phyloP scores from a whole-genome alignment of 139 green algal genomes.

The Deuterostichococcus epilithicus region DNA sequence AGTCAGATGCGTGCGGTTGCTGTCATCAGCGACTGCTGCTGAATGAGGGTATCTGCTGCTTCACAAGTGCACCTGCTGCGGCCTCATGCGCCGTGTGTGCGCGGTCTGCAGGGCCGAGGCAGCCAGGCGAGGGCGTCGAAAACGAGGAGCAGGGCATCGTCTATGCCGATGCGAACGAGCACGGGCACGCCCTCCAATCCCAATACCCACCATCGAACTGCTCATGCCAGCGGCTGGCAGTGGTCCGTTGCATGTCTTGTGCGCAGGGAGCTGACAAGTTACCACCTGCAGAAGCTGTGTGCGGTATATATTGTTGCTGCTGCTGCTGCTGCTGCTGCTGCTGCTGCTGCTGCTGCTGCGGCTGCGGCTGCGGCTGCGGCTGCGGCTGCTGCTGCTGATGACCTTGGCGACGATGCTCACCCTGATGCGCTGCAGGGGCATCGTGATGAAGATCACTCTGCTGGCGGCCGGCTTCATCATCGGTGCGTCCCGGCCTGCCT shows the following conservation, averaged over 20 bases:
- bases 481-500: constrained; percentile 11
- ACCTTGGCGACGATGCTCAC: too few relatives aligned
- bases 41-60: not conserved
- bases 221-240: too few relatives aligned
- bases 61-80: not conserved
- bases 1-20: too few relatives aligned
- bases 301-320: too few relatives aligned
- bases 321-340: too few relatives aligned
- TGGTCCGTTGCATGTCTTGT: not conserved
- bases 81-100: not conserved
- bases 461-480: constrained; percentile 91
- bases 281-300: too few relatives aligned
- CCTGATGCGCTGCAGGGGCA: constrained; percentile 25
- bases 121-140: constrained; percentile 70
- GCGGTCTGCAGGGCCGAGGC: constrained; percentile 54
- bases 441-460: constrained; percentile 73
- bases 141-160: constrained; percentile 82
- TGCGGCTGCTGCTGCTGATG: too few relatives aligned
- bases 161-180: constrained; percentile 35
- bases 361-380: too few relatives aligned
- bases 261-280: too few relatives aligned
- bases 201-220: not conserved
- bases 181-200: constrained; percentile 30
- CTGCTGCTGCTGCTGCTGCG: too few relatives aligned
- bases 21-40: too few relatives aligned